These are phyloP conservation scores for Cercospora janseana DNA, from an alignment of 2,329 filamentous ascomycete species.

Conservation along the genomic window DNA sequence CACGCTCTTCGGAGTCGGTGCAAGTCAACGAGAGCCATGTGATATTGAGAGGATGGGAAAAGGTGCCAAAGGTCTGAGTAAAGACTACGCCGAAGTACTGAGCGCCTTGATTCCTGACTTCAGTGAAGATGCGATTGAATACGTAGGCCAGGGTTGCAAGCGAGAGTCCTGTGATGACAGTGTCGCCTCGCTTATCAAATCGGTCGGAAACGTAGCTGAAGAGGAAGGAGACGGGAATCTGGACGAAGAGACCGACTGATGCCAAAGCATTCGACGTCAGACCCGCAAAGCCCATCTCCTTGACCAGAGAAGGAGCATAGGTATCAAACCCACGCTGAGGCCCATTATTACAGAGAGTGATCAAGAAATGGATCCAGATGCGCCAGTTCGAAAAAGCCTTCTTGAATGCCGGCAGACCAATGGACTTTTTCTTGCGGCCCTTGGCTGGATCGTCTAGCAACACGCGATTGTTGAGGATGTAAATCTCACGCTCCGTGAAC, in stretches of 20 bases:
- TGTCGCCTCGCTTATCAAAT: conserved; percentile 53
- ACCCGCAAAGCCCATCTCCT: conserved; percentile 31
- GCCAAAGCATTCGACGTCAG: conserved; percentile 37
- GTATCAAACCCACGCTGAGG: conserved; percentile 36
- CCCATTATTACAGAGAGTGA: conserved; percentile 37
- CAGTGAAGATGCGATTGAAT: conserved; percentile 55
- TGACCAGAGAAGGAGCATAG: conserved; percentile 37
- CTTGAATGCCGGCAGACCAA: conserved; percentile 35
- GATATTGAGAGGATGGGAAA: conserved; percentile 58
- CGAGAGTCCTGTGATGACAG: conserved; percentile 51
- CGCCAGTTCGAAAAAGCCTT: conserved; percentile 37
- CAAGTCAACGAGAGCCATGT: conserved; percentile 60
- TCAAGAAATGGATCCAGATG: conserved; percentile 37
- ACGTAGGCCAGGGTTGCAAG: conserved; percentile 54
- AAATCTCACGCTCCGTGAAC: conserved; percentile 35
- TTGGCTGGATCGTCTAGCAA: conserved; percentile 36
- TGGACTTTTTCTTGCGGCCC: conserved; percentile 34
- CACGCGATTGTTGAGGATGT: conserved; percentile 34
- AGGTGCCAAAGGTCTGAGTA: conserved; percentile 56
- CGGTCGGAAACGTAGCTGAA: conserved; percentile 56
- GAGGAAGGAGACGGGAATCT: conserved; percentile 51
- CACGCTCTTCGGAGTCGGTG: conserved; percentile 56
- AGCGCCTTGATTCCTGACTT: conserved; percentile 44
- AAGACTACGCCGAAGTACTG: conserved; percentile 57
- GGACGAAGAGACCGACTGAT: conserved; percentile 38